phyloP scores from a whole-genome alignment of 495 filamentous ascomycete species.

The Aspergillus heteromorphus region DNA sequence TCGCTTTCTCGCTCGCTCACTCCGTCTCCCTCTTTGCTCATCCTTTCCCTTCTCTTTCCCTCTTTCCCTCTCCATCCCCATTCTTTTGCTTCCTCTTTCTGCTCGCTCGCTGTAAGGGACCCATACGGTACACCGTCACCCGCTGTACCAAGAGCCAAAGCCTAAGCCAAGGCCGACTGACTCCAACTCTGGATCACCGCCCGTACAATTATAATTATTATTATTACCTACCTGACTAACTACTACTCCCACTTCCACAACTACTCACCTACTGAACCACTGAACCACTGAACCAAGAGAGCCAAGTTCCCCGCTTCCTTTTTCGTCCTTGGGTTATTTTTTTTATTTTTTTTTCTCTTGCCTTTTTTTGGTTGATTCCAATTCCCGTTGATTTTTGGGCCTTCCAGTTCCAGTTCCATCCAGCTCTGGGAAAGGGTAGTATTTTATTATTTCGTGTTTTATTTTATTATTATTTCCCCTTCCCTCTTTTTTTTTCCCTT shows the following conservation, averaged over 20 bases:
- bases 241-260: not conserved
- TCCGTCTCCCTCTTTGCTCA: slow-evolving; percentile 4
- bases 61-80: slow-evolving; percentile 1
- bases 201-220: no score
- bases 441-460: slow-evolving; percentile 3
- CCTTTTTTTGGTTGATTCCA: not conserved
- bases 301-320: slow-evolving; percentile 5
- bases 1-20: no score
- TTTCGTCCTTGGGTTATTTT: not conserved
- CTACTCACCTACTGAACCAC: no score
- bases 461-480: slow-evolving; percentile 12
- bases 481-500: slow-evolving; percentile 16
- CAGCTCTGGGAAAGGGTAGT: not conserved
- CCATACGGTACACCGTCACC: not conserved
- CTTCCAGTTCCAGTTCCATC: not conserved
- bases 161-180: not conserved
- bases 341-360: slow-evolving; percentile 1
- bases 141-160: not conserved
- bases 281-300: no score
- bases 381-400: not conserved
- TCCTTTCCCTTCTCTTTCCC: slow-evolving; percentile 1
- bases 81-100: not conserved
- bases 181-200: not conserved
- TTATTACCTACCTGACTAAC: slow-evolving; percentile 11
- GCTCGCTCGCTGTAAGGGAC: not conserved